These are phyloP conservation scores for Lithohypha guttulata DNA, from an alignment of 2,329 filamentous ascomycete species.

Conservation along the genomic window DNA sequence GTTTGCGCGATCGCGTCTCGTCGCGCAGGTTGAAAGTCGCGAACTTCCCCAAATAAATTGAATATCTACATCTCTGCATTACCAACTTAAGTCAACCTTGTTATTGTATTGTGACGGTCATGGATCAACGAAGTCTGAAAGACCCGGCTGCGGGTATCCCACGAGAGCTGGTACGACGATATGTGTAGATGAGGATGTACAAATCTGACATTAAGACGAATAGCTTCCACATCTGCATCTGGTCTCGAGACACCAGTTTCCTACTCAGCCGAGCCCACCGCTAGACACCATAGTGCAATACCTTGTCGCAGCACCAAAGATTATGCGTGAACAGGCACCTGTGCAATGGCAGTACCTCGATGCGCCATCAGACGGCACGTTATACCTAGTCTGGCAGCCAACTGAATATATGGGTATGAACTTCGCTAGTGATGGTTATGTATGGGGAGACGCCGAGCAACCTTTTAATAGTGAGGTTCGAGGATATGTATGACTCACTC, in stretches of 20 bases:
- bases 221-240: constrained; percentile 85
- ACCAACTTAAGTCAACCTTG: too few species aligned
- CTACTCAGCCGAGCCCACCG: constrained; percentile 58
- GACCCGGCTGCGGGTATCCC: constrained; percentile 41
- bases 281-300: constrained; percentile 71
- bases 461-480: constrained; percentile 63
- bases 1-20: too few species aligned
- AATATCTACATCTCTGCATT: too few species aligned
- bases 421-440: constrained; percentile 83
- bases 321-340: constrained; percentile 71
- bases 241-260: constrained; percentile 72
- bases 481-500: constrained; percentile 50
- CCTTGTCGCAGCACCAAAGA: constrained; percentile 71
- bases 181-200: neutral
- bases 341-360: constrained; percentile 93
- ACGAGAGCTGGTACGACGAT: constrained; percentile 30
- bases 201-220: constrained; percentile 9
- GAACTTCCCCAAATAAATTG: too few species aligned
- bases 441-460: constrained; percentile 77
- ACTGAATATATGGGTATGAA: constrained; percentile 57
- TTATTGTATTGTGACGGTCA: too few species aligned
- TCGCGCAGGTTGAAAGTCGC: too few species aligned
- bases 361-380: constrained; percentile 66
- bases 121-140: constrained; percentile 22
- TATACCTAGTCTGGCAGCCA: constrained; percentile 84